These are phyloP conservation scores for Corinectria fuckeliana DNA, from an alignment of 2,329 filamentous ascomycete genomes.

Conservation along the genomic window DNA sequence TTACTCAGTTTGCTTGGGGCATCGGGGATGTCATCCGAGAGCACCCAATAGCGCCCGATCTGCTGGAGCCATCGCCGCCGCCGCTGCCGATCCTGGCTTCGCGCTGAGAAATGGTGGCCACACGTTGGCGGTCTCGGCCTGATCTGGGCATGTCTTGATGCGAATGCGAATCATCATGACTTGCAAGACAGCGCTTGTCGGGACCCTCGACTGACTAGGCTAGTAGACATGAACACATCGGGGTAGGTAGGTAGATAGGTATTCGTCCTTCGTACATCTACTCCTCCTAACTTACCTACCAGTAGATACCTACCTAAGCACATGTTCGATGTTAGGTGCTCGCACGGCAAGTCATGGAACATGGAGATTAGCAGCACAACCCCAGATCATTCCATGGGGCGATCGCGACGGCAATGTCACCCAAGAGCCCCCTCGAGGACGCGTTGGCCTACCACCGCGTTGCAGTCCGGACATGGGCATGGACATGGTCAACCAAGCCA, in stretches of 20 bases:
- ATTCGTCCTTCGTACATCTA: neutral
- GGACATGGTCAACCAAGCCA: neutral
- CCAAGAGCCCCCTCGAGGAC: neutral
- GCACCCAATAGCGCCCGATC: constrained; percentile 6
- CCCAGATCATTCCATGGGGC: constrained; percentile 1
- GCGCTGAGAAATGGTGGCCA: constrained; percentile 6
- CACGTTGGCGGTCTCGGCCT: neutral
- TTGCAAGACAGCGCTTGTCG: neutral
- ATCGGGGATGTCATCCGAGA: neutral
- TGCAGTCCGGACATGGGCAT: neutral
- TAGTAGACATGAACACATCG: neutral
- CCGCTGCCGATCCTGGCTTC: constrained; percentile 16
- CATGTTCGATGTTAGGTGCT: neutral
- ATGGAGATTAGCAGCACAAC: neutral
- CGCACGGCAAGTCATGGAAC: neutral
- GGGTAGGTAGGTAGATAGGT: neutral
- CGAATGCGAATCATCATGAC: neutral
- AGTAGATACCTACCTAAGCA: neutral
- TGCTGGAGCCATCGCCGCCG: neutral
- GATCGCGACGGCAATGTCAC: neutral
- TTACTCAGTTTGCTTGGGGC: neutral
- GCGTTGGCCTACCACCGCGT: neutral
- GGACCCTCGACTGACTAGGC: neutral
- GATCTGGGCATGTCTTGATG: constrained; percentile 12
- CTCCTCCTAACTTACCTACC: no score